Evolutionary conservation across 1,284 basidiomycete genomes (phyloP).

Genomic region (Ceratobasidium sp.): DNA sequence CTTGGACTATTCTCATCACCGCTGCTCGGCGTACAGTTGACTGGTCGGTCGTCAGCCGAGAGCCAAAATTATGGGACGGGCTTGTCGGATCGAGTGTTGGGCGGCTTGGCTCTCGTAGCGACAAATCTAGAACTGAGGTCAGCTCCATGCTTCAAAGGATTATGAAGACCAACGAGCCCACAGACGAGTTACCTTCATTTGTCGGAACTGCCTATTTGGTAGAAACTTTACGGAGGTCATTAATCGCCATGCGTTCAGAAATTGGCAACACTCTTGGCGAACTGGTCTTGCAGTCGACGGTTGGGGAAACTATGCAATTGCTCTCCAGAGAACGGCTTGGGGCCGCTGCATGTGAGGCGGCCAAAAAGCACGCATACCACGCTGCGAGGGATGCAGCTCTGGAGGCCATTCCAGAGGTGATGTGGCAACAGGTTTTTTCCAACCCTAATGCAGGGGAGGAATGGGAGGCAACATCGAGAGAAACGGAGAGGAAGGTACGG

Average conservation of each 20-base stretch:
- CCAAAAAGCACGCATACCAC: constrained; percentile 11
- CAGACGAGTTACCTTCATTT: neutral
- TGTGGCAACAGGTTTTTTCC: constrained; percentile 6
- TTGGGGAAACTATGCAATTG: neutral
- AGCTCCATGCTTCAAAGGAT: neutral
- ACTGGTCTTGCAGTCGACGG: neutral
- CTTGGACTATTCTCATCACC: constrained; percentile 28
- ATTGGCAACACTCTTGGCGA: constrained; percentile 1
- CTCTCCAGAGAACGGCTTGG: neutral
- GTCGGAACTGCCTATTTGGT: neutral
- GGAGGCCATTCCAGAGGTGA: constrained; percentile 1
- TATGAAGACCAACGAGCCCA: neutral
- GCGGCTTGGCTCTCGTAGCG: neutral
- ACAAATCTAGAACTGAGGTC: neutral
- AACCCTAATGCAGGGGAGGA: constrained; percentile 2
- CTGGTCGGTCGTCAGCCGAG: neutral
- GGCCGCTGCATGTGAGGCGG: neutral
- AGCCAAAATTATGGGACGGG: constrained; percentile 9
- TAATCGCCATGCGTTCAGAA: neutral
- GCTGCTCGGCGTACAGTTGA: constrained; percentile 7
- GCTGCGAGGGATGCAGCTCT: constrained; percentile 23
- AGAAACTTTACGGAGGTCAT: neutral
- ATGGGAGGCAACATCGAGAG: constrained; percentile 17
- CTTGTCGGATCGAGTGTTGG: neutral
- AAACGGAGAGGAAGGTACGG: neutral